A percentile compares a stretch with the other conserved stretches of the same genome.
These are phyloP conservation scores for Boletus edulis DNA, from an alignment of 768 basidiomycete genomes.

Conservation along the genomic window DNA sequence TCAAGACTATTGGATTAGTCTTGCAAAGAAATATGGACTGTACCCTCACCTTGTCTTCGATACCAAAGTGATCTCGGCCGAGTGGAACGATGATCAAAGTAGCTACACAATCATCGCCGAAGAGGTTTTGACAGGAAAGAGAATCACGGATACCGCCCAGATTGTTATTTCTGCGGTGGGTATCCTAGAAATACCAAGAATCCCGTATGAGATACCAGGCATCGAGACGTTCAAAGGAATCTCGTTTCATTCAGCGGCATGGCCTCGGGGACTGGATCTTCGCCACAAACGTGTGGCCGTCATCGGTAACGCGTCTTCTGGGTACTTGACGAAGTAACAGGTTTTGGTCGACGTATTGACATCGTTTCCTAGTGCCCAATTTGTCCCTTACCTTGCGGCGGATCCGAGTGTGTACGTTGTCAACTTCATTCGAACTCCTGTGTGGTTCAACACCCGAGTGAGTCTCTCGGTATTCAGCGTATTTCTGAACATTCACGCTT, in stretches of 20 bases:
- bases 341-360: neutral
- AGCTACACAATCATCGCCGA: conserved; percentile 37
- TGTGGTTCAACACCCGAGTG: conserved; percentile 59
- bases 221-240: conserved; percentile 44
- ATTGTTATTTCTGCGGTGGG: conserved; percentile 53
- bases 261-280: conserved; percentile 42
- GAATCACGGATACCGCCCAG: conserved; percentile 35
- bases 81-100: conserved; percentile 41
- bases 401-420: conserved; percentile 51
- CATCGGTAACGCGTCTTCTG: conserved; percentile 67
- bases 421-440: conserved; percentile 60
- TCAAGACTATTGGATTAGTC: conserved; percentile 40
- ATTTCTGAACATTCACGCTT: conserved; percentile 29
- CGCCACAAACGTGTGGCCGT: conserved; percentile 38
- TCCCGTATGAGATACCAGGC: conserved; percentile 34
- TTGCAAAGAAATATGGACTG: conserved; percentile 43
- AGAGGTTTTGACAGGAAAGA: conserved; percentile 32
- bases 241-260: conserved; percentile 53
- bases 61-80: conserved; percentile 40
- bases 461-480: conserved; percentile 7
- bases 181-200: conserved; percentile 44
- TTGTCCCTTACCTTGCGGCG: conserved; percentile 51
- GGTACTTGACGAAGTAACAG: conserved; percentile 33
- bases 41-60: conserved; percentile 42
- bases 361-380: conserved; percentile 49